Evolutionary conservation across 2,329 filamentous ascomycete genomes (phyloP), one percentile per base, ranked within the genome.

Genomic region (Simplicillium aogashimaense): DNA sequence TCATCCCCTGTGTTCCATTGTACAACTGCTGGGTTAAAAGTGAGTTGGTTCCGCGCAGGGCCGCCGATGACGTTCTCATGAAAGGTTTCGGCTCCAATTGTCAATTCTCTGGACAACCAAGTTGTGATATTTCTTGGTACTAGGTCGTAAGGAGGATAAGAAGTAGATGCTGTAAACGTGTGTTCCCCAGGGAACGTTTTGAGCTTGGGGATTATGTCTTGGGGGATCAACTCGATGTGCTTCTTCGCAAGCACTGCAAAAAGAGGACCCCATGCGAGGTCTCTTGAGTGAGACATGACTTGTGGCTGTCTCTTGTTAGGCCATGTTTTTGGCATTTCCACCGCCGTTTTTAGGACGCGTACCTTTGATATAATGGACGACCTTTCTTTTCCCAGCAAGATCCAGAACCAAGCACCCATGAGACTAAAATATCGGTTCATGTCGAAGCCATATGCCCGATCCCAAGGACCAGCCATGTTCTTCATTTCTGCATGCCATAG

Each of bases 401-500:
- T 66, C 76, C 76, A 81, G 45, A 81, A 65, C 56, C 75, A 75
- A 12, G 75, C 53, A 0, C 70, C 69, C 53, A 80, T 67, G 37
- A 81, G 64, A 39, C 71, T 71, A 4, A 79, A 53, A 47, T 81
- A 81, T 7, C 66, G 59, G 40, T 76, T 78, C 76, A 81, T 78
- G 43, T 81, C 76, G 42, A 70, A 80, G 1, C 76, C 76, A 45
- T 81, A 81, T 0, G 69, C 63, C 1, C 78, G 68, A 53, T 81
- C 78, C 77, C 77, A 81, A 0, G 78, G 78, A 0, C 77, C 78
- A 2, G 76, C 76, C 36, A 80, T 65, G 44, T 81, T 81, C 46
- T 66, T 71, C 57, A 81, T 54, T 2, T 67, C 64, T 1, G 76
- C 69, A 39, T 80, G 72, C 62, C 75, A 81, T 1, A 81, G 62